Evolutionary conservation across 805 yeast species (phyloP), one percentile per base, ranked within the genome.

Genomic region (Wickerhamomyces pijperi): DNA sequence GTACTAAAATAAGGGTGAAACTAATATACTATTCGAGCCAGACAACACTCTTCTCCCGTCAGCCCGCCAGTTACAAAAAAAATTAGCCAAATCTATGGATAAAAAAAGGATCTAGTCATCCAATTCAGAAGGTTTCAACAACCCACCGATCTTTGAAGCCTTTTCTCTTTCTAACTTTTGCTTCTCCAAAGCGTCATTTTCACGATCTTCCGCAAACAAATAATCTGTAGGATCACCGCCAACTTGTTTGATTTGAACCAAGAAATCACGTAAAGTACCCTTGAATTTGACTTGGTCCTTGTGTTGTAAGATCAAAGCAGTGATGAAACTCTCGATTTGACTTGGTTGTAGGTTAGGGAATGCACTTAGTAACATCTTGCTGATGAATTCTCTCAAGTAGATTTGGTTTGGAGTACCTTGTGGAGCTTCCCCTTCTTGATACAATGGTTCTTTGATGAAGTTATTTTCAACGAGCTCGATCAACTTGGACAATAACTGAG

Each of bases 201-300:
- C 95, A 56, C 78, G 82, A 56, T 90, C 98, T 55, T 92, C 97
- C 11, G 94, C 94, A 62, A 80, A 90, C 58, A 90, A 68, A 58
- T 92, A 92, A 58, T 88, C 97, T 18, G 95, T 86, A 41, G 94
- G 78, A 58, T 85, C 95, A 23, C 97, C 97, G 43, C 97, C 98
- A 55, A 74, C 76, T 63, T 90, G 95, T 63, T 87, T 88, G 60
- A 90, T 84, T 66, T 92, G 97, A 34, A 92, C 94, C 58, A 92
- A 72, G 74, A 92, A 92, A 63, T 92, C 99, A 62, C 97, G 80
- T 51, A 92, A 68, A 11, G 82, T 80, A 38, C 85, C 85, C 61
- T 77, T 79, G 67, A 92, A 92, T 56, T 76, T 82, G 45, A 60
- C 58, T 43, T 78, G 78, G 52, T 85, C 92, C 42, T 72, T 77